Evolutionary conservation across 345 rosid genomes (phyloP).

Genomic region (Psidium friedrichsthalianum): DNA sequence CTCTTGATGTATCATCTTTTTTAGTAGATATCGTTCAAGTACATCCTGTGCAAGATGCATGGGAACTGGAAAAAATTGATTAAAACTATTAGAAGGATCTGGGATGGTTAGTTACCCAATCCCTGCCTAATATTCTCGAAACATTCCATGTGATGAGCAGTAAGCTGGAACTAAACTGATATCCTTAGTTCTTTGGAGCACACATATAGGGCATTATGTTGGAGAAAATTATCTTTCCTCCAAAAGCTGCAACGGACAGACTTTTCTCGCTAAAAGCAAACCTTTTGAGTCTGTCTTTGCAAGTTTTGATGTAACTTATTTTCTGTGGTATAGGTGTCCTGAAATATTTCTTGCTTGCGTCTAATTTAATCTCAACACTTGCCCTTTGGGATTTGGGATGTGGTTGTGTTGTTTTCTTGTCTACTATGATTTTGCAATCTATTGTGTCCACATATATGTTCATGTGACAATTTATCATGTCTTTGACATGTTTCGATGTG

Average conservation of each 20-base stretch:
- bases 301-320: background rate
- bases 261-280: background rate
- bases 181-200: background rate
- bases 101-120: background rate
- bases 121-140: background rate
- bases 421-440: background rate
- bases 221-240: background rate
- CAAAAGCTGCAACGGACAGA: background rate
- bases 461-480: background rate
- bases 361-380: background rate
- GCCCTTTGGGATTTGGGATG: background rate
- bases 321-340: background rate
- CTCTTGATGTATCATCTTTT: background rate
- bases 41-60: background rate
- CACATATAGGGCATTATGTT: background rate
- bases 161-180: background rate
- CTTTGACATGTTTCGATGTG: constrained; percentile 2
- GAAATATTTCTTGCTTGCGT: background rate
- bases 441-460: background rate
- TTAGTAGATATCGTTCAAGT: background rate
- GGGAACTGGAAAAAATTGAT: background rate
- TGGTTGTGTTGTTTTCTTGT: background rate
- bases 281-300: background rate
- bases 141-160: background rate
- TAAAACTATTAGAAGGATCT: background rate